Base-by-base conservation (phyloP, 805 yeast genomes). In the Yamadazyma endophytica region DNA sequence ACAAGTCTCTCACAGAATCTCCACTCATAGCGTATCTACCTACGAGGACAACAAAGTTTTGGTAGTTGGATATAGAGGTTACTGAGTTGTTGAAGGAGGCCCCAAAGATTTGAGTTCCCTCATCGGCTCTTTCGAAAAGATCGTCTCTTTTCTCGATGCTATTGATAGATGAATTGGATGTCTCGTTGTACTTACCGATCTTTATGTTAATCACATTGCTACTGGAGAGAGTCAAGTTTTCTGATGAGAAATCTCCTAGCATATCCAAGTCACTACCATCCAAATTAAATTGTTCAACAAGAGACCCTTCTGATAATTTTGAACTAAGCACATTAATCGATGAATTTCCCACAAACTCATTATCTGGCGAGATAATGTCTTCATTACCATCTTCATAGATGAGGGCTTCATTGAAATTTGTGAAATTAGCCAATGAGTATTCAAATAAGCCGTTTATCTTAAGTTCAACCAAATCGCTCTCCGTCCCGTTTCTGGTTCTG, bases 361-460 rank as follows among this genome's bases (percentile, higher is more conserved):
- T 64, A 17, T 60, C 49, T 5, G 41, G 34, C 28, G 49, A 49
- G 26, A 63, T 56, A 6, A 39, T 50, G n/a, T 28, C 25, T 13
- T 36, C 31, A 15, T 31, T 32, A 20, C 19, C 33, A 3, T 51
- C 50, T 18, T 40, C 42, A 15, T 37, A 43, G 3, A 64, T 64
- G 28, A 46, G 43, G 13, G 29, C 37, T 28, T 49, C 52, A 14
- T 58, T 54, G 31, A 64, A 65, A 21, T 47, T 29, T 2, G 65
- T 61, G 52, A 83, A 86, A 52, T 88, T 88, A 2, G 73, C 56
- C 21, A 78, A 58, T 1, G 86, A 78, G 54, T 81, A 92, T 58
- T 90, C 96, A 49, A 90, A 86, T 13, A 90, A 46, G 7, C 95
- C 95, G 52, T 84, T 82, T 30, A 89, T 52, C 2, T 65, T 48